phyloP scores from a whole-genome alignment of 2,329 filamentous ascomycete genomes.

The Talaromyces sp. region DNA sequence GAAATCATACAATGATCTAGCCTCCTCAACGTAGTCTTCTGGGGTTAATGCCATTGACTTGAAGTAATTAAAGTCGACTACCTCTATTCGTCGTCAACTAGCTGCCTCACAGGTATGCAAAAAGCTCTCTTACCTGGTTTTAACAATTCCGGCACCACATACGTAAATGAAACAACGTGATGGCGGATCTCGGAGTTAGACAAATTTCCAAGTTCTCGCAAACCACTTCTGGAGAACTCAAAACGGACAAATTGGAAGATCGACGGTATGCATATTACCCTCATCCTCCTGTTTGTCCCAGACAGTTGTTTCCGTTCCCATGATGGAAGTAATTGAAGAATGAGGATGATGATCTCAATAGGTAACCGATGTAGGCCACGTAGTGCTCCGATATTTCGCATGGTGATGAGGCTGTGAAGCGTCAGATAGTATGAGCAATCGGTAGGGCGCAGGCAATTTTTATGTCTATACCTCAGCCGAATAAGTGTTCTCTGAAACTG shows the following conservation, averaged over 20 bases:
- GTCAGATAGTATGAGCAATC: neutral
- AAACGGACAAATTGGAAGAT: neutral
- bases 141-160: neutral
- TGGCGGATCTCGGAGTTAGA: neutral
- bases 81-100: neutral
- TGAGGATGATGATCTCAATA: neutral
- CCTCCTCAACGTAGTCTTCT: neutral
- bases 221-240: neutral
- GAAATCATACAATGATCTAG: neutral
- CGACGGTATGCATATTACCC: neutral
- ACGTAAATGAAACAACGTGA: neutral
- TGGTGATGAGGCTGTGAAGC: neutral
- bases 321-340: neutral
- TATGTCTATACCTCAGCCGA: neutral
- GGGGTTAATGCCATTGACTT: neutral
- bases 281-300: neutral
- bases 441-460: neutral
- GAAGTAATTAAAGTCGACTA: neutral
- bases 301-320: neutral
- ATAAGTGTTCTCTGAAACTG: neutral
- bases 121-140: neutral
- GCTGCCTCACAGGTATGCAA: neutral
- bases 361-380: neutral
- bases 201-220: neutral
- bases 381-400: neutral